Conservation (phyloP, 305 asterid genomes). For the Fraxinus ornus region DNA sequence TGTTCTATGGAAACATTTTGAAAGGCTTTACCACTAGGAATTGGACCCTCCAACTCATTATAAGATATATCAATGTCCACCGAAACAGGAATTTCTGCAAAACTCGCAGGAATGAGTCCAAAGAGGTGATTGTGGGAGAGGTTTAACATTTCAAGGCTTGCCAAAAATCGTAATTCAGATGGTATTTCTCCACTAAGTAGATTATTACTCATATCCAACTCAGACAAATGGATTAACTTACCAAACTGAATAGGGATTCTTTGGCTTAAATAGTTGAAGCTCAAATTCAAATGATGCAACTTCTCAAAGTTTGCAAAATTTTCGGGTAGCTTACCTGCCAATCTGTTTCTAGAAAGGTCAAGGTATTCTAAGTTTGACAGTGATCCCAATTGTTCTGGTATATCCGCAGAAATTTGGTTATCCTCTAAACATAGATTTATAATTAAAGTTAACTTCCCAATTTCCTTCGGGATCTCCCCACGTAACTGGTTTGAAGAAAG, state of each 20-base stretch:
- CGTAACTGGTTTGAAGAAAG: neutral
- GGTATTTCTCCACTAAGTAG: conserved; percentile 15
- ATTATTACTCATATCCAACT: conserved; percentile 27
- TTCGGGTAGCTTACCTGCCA: neutral
- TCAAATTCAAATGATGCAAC: conserved; percentile 3
- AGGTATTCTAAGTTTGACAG: neutral
- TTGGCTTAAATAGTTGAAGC: conserved; percentile 8
- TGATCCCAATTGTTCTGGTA: neutral
- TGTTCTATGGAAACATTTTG: too few relatives aligned
- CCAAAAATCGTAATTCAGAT: neutral
- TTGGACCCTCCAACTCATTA: too few relatives aligned
- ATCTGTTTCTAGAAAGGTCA: too few relatives aligned
- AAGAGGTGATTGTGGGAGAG: conserved; percentile 5
- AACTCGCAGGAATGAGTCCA: neutral
- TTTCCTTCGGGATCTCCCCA: neutral
- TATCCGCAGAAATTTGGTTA: neutral
- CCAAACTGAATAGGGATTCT: conserved; percentile 17
- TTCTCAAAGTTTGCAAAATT: neutral
- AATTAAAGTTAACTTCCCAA: neutral
- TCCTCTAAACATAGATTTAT: too few relatives aligned
- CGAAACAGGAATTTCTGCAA: too few relatives aligned
- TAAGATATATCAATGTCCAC: too few relatives aligned
- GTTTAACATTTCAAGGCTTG: neutral
- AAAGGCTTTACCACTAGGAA: too few relatives aligned
- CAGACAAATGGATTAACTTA: neutral